phyloP scores from a whole-genome alignment of 306 rosid genomes.

The Ochetophila trinervis region DNA sequence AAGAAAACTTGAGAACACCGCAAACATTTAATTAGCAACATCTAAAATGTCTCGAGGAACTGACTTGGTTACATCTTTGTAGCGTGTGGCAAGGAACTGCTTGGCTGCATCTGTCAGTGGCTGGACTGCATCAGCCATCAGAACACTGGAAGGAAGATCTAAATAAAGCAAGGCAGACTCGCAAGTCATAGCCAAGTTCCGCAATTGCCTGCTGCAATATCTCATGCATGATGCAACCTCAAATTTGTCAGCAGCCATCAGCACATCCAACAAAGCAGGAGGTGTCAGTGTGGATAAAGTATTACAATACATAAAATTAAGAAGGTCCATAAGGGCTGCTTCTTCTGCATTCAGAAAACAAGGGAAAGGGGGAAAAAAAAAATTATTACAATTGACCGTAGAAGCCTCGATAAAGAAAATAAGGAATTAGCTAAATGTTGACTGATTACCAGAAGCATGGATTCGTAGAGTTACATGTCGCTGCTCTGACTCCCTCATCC shows the following conservation, averaged over 20 bases:
- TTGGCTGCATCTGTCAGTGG: constrained; percentile 47
- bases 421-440: not conserved
- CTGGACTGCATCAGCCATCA: constrained; percentile 48
- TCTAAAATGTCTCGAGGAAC: constrained; percentile 3
- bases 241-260: constrained; percentile 55
- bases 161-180: constrained; percentile 51
- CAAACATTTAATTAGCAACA: not conserved
- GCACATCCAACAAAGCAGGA: constrained; percentile 42
- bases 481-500: constrained; percentile 39
- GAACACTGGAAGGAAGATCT: constrained; percentile 44
- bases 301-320: constrained; percentile 47
- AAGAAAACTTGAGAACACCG: not conserved
- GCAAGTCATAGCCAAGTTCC: constrained; percentile 38
- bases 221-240: constrained; percentile 52
- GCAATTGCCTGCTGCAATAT: constrained; percentile 39
- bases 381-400: not conserved
- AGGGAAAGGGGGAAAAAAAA: not conserved
- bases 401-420: not conserved
- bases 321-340: constrained; percentile 52
- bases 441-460: constrained; percentile 41
- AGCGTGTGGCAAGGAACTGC: constrained; percentile 39
- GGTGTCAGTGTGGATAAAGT: constrained; percentile 29
- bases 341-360: constrained; percentile 42
- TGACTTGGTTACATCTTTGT: constrained; percentile 46
- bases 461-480: constrained; percentile 41